These are phyloP conservation scores for Mrakiaceae sp. DNA, from an alignment of 1,284 basidiomycete genomes.

Conservation along the genomic window DNA sequence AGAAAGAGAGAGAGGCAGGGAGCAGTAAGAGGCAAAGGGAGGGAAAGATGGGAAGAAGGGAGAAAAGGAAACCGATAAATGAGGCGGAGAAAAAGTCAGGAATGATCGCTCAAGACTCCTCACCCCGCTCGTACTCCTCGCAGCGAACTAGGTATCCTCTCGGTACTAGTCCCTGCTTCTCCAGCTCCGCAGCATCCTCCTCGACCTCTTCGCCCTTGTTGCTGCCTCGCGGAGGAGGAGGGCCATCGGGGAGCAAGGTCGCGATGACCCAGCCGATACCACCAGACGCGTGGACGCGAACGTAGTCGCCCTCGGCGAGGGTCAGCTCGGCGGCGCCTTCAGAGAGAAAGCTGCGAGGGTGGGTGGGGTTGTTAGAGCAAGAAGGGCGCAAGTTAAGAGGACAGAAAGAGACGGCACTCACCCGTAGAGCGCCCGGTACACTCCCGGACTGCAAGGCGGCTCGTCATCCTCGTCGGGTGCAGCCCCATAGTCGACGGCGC, in stretches of 20 bases:
- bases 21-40: neutral
- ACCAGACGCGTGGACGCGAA: slow-evolving; percentile 9
- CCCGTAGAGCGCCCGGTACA: slow-evolving; percentile 14
- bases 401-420: neutral
- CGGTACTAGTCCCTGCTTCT: slow-evolving; percentile 9
- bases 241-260: neutral
- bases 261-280: slow-evolving; percentile 16
- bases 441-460: neutral
- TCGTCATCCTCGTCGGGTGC: neutral
- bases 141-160: slow-evolving; percentile 3
- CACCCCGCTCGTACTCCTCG: too few species aligned
- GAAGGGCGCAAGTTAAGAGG: neutral
- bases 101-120: too few species aligned
- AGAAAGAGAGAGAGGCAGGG: neutral
- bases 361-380: neutral
- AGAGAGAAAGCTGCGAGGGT: slow-evolving; percentile 1
- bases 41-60: slow-evolving; percentile 4
- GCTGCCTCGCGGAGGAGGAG: too few species aligned
- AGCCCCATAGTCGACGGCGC: too few species aligned
- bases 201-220: neutral
- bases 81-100: too few species aligned
- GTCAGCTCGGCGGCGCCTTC: slow-evolving; percentile 11
- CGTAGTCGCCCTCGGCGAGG: slow-evolving; percentile 7
- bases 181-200: neutral
- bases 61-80: neutral